Conservation (phyloP, 345 rosid species). For the Camelina laxa region DNA sequence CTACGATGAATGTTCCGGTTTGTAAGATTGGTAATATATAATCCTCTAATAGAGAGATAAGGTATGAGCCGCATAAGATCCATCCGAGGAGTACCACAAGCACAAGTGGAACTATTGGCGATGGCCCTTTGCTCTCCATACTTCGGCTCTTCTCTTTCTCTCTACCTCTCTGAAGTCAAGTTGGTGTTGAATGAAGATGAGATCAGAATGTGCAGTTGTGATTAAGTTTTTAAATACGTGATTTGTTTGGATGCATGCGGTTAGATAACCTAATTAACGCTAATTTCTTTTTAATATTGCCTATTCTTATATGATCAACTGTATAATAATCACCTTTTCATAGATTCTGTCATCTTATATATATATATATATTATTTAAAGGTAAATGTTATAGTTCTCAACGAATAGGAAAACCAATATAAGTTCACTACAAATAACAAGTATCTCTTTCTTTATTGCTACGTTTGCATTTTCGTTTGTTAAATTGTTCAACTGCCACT, state of each 20-base stretch:
- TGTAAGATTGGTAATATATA: constrained; percentile 37
- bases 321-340: background rate
- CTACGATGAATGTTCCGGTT: constrained; percentile 45
- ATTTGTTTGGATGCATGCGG: constrained; percentile 39
- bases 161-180: constrained; percentile 24
- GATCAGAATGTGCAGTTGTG: constrained; percentile 13
- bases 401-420: constrained; percentile 13
- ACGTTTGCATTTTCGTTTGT: constrained; percentile 12
- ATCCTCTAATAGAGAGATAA: constrained; percentile 36
- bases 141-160: constrained; percentile 1
- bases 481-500: constrained; percentile 35
- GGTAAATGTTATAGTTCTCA: background rate
- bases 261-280: constrained; percentile 42
- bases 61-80: constrained; percentile 40
- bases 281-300: constrained; percentile 1
- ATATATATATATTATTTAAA: background rate
- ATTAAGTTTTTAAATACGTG: background rate
- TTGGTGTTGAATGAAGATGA: constrained; percentile 26
- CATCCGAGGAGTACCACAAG: constrained; percentile 43
- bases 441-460: background rate
- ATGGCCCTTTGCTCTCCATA: constrained; percentile 48
- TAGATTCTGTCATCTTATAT: background rate
- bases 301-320: constrained; percentile 6
- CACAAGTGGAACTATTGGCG: constrained; percentile 42
- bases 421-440: constrained; percentile 10